A percentile compares a stretch with the other conserved stretches of the same genome.
Conservation (phyloP, 352 stramenopile species). For the Sclerospora graminicola region DNA sequence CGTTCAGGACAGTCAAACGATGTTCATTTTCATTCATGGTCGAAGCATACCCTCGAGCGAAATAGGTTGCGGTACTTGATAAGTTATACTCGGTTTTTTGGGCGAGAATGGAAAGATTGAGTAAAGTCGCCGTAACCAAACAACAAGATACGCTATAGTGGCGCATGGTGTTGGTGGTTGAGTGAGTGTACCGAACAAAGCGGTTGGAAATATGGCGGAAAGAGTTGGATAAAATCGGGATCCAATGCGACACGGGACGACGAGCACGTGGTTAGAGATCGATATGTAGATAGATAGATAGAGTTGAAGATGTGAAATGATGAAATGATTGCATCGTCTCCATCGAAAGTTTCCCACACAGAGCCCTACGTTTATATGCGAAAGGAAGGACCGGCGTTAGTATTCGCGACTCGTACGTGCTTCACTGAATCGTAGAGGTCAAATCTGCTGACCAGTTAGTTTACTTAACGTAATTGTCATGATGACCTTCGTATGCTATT, state of each 20-base stretch:
- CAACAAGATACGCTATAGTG: slow-evolving; percentile 14
- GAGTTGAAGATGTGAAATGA: no score
- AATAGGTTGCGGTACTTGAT: slow-evolving; percentile 14
- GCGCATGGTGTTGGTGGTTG: slow-evolving; percentile 12
- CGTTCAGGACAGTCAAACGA: slow-evolving; percentile 22
- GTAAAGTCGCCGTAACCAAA: slow-evolving; percentile 5
- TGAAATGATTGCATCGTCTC: no score
- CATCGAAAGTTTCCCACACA: no score
- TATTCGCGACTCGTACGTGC: no score
- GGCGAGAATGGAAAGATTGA: slow-evolving; percentile 3
- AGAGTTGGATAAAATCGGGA: background rate
- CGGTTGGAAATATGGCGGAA: slow-evolving; percentile 13
- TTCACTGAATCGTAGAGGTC: no score
- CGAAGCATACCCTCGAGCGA: slow-evolving; percentile 23
- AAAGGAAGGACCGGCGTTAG: no score
- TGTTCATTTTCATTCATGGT: slow-evolving; percentile 20
- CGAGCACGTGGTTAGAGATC: no score
- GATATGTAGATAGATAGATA: background rate
- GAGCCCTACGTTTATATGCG: no score
- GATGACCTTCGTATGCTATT: no score
- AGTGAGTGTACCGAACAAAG: slow-evolving; percentile 23
- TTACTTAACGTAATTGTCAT: no score
- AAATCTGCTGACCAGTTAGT: no score
- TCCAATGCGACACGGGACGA: background rate
- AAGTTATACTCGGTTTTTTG: slow-evolving; percentile 1